Evolutionary conservation across 352 stramenopile species (phyloP).

Genomic region (Nothophytophthora sp.): DNA sequence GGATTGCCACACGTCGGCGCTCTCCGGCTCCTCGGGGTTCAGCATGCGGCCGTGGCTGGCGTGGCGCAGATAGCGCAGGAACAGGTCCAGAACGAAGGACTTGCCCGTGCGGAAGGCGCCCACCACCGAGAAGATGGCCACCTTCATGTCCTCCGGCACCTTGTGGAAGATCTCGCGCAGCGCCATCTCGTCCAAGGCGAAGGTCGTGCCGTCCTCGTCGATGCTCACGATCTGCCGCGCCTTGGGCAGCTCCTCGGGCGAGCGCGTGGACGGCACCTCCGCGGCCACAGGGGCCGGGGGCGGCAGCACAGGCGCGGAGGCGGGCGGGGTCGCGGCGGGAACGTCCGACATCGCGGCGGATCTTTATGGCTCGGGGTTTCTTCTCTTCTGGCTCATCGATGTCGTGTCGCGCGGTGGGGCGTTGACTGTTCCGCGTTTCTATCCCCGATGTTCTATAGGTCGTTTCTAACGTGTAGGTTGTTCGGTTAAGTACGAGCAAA

Average conservation of each 20-base stretch:
- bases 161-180: slow-evolving; percentile 75
- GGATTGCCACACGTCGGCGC: slow-evolving; percentile 48
- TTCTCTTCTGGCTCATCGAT: too few relatives aligned
- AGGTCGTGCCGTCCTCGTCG: slow-evolving; percentile 87
- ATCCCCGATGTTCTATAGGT: too few relatives aligned
- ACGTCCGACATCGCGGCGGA: too few relatives aligned
- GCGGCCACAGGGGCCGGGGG: slow-evolving; percentile 9
- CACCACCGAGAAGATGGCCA: slow-evolving; percentile 97
- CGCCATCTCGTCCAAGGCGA: slow-evolving; percentile 73
- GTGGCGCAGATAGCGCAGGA: slow-evolving; percentile 95
- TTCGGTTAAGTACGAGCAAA: too few relatives aligned
- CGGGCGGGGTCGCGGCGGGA: too few relatives aligned
- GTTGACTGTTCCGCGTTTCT: too few relatives aligned
- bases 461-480: too few relatives aligned
- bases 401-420: too few relatives aligned
- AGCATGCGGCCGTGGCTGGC: slow-evolving; percentile 54
- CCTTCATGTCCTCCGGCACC: slow-evolving; percentile 94
- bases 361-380: too few relatives aligned
- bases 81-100: slow-evolving; percentile 98
- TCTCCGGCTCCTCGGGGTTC: slow-evolving; percentile 37
- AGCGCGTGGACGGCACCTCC: slow-evolving; percentile 7
- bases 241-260: slow-evolving; percentile 35
- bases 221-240: slow-evolving; percentile 85
- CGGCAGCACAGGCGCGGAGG: slow-evolving; percentile 7
- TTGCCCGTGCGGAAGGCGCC: slow-evolving; percentile 99